Conservation (phyloP, 192 early-diverging fungal genomes). For the Linderina pennispora region DNA sequence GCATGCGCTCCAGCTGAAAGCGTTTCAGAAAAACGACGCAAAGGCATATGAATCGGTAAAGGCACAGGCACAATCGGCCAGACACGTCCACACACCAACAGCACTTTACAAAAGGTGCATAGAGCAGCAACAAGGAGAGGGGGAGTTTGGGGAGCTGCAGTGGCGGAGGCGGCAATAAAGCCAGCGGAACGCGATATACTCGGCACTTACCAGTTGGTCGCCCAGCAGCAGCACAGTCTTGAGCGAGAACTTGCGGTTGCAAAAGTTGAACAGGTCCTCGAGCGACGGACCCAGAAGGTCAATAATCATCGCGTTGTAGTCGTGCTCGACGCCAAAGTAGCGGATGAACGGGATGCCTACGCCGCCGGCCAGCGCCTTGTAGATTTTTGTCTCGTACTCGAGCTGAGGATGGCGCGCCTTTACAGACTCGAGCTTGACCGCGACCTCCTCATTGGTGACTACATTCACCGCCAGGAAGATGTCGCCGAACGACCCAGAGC, state of each 20-base stretch:
- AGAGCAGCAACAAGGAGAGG: too few relatives aligned
- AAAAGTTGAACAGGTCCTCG: constrained; percentile 87
- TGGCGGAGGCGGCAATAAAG: neutral
- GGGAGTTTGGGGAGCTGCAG: too few relatives aligned
- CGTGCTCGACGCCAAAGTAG: constrained; percentile 76
- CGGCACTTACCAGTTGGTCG: constrained; percentile 69
- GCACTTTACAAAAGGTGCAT: neutral
- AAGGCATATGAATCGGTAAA: too few relatives aligned
- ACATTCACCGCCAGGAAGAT: constrained; percentile 90
- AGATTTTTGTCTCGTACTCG: constrained; percentile 95
- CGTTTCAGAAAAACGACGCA: too few relatives aligned
- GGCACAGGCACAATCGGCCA: neutral
- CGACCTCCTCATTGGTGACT: constrained; percentile 91
- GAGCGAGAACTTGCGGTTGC: constrained; percentile 79
- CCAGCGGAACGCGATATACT: too few relatives aligned
- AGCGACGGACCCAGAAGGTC: constrained; percentile 88
- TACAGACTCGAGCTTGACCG: constrained; percentile 93
- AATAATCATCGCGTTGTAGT: constrained; percentile 83
- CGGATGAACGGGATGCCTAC: constrained; percentile 86
- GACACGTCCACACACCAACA: neutral
- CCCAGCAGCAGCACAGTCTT: constrained; percentile 83
- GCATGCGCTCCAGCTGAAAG: too few relatives aligned
- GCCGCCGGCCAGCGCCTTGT: constrained; percentile 89
- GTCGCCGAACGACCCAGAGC: constrained; percentile 96
- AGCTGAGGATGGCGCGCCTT: constrained; percentile 96